A percentile compares a stretch with the other conserved stretches of the same genome.
Evolutionary conservation across 2,329 filamentous ascomycete species (phyloP).

Genomic region (Huntiella bhutanensis): DNA sequence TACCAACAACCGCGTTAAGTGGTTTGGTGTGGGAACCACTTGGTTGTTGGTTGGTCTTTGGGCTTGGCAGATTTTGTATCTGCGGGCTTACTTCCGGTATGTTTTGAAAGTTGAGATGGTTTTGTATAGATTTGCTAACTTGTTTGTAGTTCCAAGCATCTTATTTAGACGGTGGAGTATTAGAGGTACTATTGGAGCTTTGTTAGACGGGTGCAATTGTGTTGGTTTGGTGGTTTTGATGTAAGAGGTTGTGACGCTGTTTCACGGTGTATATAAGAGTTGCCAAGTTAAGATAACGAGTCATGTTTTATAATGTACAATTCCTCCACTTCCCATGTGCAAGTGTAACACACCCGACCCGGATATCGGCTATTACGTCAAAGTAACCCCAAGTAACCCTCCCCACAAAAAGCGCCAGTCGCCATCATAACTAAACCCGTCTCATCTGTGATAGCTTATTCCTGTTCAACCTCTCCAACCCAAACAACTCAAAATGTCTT

Average conservation of each 20-base stretch:
- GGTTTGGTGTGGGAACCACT: constrained; percentile 91
- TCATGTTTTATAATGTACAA: too few species aligned
- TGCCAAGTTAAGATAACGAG: too few species aligned
- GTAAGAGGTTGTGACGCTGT: too few species aligned
- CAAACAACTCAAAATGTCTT: neutral
- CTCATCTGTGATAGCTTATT: neutral
- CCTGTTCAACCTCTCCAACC: neutral
- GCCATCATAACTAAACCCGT: too few species aligned
- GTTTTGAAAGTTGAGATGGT: neutral
- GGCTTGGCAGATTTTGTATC: constrained; percentile 93
- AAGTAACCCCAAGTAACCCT: neutral
- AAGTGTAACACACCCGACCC: too few species aligned
- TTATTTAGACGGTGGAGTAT: constrained; percentile 29
- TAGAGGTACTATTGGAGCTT: too few species aligned
- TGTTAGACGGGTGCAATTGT: too few species aligned
- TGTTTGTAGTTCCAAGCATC: constrained; percentile 43
- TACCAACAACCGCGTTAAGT: constrained; percentile 96
- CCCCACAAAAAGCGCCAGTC: constrained; percentile 6
- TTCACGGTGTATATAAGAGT: too few species aligned
- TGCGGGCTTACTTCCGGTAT: constrained; percentile 86
- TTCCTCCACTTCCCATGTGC: too few species aligned
- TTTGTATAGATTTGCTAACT: constrained; percentile 7
- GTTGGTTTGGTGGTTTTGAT: too few species aligned
- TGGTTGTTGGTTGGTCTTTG: constrained; percentile 76
- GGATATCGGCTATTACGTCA: too few species aligned